phyloP scores from a whole-genome alignment of 805 yeast genomes.

The Teunomyces gatunensis region DNA sequence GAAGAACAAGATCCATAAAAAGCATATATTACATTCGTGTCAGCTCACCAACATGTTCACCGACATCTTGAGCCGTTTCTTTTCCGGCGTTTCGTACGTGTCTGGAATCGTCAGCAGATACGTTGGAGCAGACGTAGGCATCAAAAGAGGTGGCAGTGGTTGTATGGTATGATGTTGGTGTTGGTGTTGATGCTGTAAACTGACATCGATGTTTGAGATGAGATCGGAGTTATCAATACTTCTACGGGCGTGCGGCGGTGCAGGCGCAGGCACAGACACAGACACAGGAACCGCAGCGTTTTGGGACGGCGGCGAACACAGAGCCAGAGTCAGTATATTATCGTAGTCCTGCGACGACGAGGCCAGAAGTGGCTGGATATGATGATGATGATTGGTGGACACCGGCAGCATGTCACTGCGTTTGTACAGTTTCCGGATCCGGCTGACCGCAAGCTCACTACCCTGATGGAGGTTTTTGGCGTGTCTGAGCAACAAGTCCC shows the following conservation, averaged over 20 bases:
- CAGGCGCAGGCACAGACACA: no score
- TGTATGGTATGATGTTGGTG: neutral
- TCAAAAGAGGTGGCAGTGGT: neutral
- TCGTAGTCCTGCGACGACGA: neutral
- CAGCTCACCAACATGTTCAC: constrained; percentile 43
- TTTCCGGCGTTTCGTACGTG: constrained; percentile 26
- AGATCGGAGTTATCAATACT: constrained; percentile 8
- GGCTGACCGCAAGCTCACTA: constrained; percentile 40
- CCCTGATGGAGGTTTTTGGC: constrained; percentile 47
- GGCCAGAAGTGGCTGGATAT: neutral
- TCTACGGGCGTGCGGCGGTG: constrained; percentile 4
- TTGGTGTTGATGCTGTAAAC: neutral
- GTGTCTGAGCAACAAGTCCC: constrained; percentile 43
- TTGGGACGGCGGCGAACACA: neutral
- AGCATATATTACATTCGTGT: neutral
- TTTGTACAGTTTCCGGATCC: constrained; percentile 39
- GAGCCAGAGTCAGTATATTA: neutral
- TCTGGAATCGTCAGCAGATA: constrained; percentile 1
- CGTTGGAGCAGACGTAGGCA: neutral
- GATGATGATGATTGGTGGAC: neutral
- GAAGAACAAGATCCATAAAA: neutral
- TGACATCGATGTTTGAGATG: neutral
- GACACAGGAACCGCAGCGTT: neutral
- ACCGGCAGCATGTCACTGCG: constrained; percentile 14
- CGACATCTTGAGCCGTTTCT: constrained; percentile 36